Evolutionary conservation across 2,329 filamentous ascomycete species (phyloP), one percentile per base, ranked within the genome.

Genomic region (Alternaria sp.): DNA sequence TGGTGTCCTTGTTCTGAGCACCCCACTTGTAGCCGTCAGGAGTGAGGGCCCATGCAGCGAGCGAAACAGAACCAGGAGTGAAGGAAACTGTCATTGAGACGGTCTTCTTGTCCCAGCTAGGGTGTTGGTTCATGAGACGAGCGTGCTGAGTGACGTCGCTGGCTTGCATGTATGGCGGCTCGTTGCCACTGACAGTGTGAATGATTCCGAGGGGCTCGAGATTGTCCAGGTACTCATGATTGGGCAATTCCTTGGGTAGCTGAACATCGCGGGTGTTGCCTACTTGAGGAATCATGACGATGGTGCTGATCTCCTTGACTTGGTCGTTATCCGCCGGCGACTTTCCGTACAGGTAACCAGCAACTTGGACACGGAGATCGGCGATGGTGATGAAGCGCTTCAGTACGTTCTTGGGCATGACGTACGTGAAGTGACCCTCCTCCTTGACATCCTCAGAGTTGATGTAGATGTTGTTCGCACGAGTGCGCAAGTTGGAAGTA

Each of bases 331-430:
- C 96, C 7, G 92, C 90, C 4, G 96, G 94, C 1, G 95, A 97
- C 50, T 89, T 89, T 69, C 96, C 96, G 78, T 99, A 99, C 1
- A 99, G 87, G 79, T 97, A 99, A 1, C 94, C 96, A 15, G 95
- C 94, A 53, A 99, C 94, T 81, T 99, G 96, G 13, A 98, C 94
- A 51, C 96, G 92, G 59, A 99, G 88, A 83, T 99, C 96, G 50
- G 96, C 91, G 76, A 99, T 96, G 23, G 93, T 96, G 83, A 99
- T 98, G 85, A 99, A 99, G 68, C 93, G 92, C 86, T 97, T 97
- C 74, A 99, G 87, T 52, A 99, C 91, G 80, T 99, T 99, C 88
- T 98, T 99, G 1, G 96, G 96, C 93, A 99, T 97, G 74, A 99
- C 92, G 75, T 98, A 99, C 1, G 95, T 99, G 77, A 92, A 91